phyloP scores from a whole-genome alignment of 345 rosid species.

The Rhizophora mangle region DNA sequence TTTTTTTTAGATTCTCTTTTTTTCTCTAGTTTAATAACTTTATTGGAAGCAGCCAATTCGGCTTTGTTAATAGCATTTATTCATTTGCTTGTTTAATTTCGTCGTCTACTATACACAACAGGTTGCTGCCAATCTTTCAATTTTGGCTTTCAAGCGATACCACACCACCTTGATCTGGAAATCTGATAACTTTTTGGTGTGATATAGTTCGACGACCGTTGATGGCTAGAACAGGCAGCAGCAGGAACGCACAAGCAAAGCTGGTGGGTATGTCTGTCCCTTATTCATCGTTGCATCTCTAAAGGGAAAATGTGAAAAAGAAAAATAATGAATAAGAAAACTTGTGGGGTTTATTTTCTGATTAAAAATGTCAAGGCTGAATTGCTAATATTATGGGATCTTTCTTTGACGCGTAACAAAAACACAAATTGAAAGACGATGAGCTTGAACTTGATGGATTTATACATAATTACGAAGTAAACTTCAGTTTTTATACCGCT shows the following conservation, averaged over 20 bases:
- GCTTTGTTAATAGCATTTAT: not conserved
- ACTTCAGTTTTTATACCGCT: not conserved
- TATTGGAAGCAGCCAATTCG: not conserved
- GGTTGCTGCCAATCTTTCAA: not conserved
- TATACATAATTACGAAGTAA: not conserved
- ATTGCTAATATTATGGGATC: no score
- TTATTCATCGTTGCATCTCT: slow-evolving; percentile 10
- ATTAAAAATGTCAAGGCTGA: no score
- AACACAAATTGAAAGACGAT: not conserved
- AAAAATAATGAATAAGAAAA: not conserved
- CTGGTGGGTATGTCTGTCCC: slow-evolving; percentile 75
- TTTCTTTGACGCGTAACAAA: no score
- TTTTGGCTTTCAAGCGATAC: not conserved
- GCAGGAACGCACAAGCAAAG: slow-evolving; percentile 79
- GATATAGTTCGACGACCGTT: slow-evolving; percentile 1
- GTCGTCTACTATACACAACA: not conserved
- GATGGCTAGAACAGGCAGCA: slow-evolving; percentile 56
- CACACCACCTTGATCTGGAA: not conserved
- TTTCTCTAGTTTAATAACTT: not conserved
- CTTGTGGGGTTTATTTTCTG: not conserved
- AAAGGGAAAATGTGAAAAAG: not conserved
- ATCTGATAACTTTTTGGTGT: not conserved
- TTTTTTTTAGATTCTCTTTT: no score
- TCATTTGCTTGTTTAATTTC: not conserved
- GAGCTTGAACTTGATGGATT: not conserved